Base-by-base conservation (phyloP, 768 basidiomycete genomes). In the Tylopilus subfusipes region DNA sequence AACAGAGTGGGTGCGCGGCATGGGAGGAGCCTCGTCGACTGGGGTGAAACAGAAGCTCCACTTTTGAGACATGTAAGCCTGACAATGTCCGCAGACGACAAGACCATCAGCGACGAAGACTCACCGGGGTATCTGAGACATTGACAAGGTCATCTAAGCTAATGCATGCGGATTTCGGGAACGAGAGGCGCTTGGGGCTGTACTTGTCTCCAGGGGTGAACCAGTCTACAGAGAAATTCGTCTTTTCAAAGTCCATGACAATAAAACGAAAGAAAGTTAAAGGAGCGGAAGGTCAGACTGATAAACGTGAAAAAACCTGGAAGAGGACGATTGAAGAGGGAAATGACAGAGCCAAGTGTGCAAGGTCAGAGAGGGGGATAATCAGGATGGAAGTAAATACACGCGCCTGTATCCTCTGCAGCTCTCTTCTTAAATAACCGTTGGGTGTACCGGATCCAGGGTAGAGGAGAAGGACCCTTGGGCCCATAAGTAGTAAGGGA, bases 121-220 rank as follows among this genome's bases (percentile, higher is more conserved):
- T 0, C 52, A 70, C 69, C 38, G 63, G 69, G 0, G 67, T 60
- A 38, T 63, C 65, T 42, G 71, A 56, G 53, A 59, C 43, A 44
- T 44, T 7, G 43, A 44, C 62, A 48, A 65, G 52, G 55, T 70
- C 69, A 42, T 70, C 69, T 27, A 66, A 50, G 46, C 67, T 72
- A 12, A 68, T 70, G 54, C 64, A 59, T 50, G 62, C 65, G 14
- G 70, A 72, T 49, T 60, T 72, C n/a, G 69, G 71, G 33, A 71
- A 71, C 5, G 71, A 70, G 18, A 71, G 57, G 11, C 67, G 71
- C 24, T 66, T 61, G 27, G 60, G 58, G 5, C 52, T 52, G 38
- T 53, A 66, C 44, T 44, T 63, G 51, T 67, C 70, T n/a, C 65
- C 63, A 12, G 69, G 65, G 16, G 62, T 65, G 48, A 60, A 71